These are phyloP conservation scores for Tulasnella sp. DNA, from an alignment of 768 basidiomycete genomes.

Conservation along the genomic window DNA sequence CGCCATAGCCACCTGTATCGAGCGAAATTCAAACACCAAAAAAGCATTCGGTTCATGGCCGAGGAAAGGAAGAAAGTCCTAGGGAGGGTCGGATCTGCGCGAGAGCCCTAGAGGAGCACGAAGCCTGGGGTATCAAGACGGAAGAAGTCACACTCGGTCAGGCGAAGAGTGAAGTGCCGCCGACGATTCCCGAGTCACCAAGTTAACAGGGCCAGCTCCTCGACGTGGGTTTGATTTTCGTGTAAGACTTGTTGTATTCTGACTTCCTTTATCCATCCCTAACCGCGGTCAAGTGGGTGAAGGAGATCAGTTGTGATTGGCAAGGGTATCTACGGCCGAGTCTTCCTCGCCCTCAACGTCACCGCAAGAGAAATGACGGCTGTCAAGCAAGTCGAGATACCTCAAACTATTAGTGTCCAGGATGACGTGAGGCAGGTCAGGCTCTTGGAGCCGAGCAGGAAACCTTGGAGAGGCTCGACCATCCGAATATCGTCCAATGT, in stretches of 20 bases:
- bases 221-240: conserved; percentile 47
- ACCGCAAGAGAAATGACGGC: conserved; percentile 99
- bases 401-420: conserved; percentile 87
- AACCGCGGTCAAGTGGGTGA: conserved; percentile 97
- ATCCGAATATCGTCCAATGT: conserved; percentile 96
- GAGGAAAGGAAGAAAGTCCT: conserved; percentile 78
- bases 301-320: conserved; percentile 97
- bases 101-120: conserved; percentile 62
- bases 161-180: conserved; percentile 45
- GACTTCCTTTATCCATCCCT: conserved; percentile 20
- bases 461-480: conserved; percentile 92
- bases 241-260: conserved; percentile 30
- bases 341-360: conserved; percentile 92
- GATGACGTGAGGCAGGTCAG: conserved; percentile 77
- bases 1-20: neutral
- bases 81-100: conserved; percentile 54
- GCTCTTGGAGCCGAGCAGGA: conserved; percentile 94
- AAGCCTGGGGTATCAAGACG: conserved; percentile 93
- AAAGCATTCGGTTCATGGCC: conserved; percentile 89
- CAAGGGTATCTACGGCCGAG: conserved; percentile 92
- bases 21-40: conserved; percentile 56
- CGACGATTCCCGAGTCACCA: conserved; percentile 53
- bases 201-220: conserved; percentile 48
- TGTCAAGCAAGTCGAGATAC: conserved; percentile 97
- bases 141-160: conserved; percentile 88